Evolutionary conservation across 768 basidiomycete genomes (phyloP).

Genomic region (Boletus fagicola): DNA sequence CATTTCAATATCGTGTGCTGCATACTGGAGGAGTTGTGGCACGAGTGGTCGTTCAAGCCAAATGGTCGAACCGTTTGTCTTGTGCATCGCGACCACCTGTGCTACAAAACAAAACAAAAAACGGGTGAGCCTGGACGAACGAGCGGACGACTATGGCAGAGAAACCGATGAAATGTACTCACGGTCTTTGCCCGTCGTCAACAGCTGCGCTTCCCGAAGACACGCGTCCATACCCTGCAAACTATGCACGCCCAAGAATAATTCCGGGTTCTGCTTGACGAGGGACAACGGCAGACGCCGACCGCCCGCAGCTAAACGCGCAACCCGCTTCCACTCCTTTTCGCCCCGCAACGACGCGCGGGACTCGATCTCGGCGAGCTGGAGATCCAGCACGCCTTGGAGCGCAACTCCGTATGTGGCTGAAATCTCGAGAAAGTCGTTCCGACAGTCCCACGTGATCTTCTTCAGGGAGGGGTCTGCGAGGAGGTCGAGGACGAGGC

Average conservation of each 20-base stretch:
- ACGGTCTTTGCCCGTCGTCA: constrained; percentile 35
- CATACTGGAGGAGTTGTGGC: constrained; percentile 37
- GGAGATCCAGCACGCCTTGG: constrained; percentile 39
- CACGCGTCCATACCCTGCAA: constrained; percentile 38
- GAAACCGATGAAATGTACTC: constrained; percentile 3
- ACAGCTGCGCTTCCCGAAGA: constrained; percentile 26
- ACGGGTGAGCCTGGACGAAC: not conserved
- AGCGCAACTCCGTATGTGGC: constrained; percentile 30
- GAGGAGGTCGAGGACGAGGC: constrained; percentile 30
- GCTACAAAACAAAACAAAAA: constrained; percentile 22
- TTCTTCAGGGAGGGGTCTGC: constrained; percentile 32
- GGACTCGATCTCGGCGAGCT: constrained; percentile 39
- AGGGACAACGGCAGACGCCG: constrained; percentile 24
- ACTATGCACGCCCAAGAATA: constrained; percentile 34
- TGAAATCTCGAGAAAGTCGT: constrained; percentile 39
- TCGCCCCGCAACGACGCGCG: constrained; percentile 27
- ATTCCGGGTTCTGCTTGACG: constrained; percentile 22
- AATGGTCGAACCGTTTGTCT: constrained; percentile 23
- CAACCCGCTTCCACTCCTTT: constrained; percentile 26
- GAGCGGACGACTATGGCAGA: no score
- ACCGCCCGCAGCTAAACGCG: constrained; percentile 26
- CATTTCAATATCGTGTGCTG: constrained; percentile 42
- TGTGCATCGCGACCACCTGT: constrained; percentile 39
- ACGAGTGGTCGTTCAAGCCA: constrained; percentile 41
- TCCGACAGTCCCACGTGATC: constrained; percentile 44